Percentiles rank a stretch among this genome's conserved stretches.
Evolutionary conservation across 257 asterid species (phyloP).

Genomic region (Fraxinus anomala): DNA sequence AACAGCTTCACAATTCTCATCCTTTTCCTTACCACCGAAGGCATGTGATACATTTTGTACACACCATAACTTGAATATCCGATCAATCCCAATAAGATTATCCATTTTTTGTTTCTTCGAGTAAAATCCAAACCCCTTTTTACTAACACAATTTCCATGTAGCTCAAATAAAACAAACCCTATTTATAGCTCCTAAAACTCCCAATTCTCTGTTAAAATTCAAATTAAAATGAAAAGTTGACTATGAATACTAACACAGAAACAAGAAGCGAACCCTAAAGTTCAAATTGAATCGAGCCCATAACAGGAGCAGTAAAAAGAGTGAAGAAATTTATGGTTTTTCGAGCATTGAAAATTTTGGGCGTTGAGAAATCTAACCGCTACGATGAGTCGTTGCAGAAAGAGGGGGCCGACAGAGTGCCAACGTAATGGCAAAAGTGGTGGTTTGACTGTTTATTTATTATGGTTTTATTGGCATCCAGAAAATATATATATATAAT

Average conservation of each 20-base stretch:
- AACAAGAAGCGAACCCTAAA: slow-evolving; percentile 30
- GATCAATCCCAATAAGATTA: slow-evolving; percentile 58
- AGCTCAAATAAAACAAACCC: slow-evolving; percentile 24
- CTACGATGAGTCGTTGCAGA: slow-evolving; percentile 24
- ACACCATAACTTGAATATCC: slow-evolving; percentile 81
- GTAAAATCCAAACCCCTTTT: slow-evolving; percentile 53
- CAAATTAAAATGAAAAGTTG: slow-evolving; percentile 4
- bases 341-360: slow-evolving; percentile 17
- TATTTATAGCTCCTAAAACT: slow-evolving; percentile 1
- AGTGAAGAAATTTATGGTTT: neutral
- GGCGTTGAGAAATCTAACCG: slow-evolving; percentile 39
- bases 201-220: slow-evolving; percentile 16
- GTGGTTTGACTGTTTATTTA: slow-evolving; percentile 18
- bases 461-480: neutral
- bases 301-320: slow-evolving; percentile 12
- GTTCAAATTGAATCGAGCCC: slow-evolving; percentile 40
- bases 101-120: slow-evolving; percentile 72
- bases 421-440: neutral
- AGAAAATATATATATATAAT: no score
- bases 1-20: slow-evolving; percentile 53
- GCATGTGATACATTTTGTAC: slow-evolving; percentile 66
- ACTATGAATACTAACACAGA: slow-evolving; percentile 6
- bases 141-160: slow-evolving; percentile 64
- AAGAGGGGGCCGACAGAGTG: slow-evolving; percentile 3
- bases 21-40: slow-evolving; percentile 69